A percentile compares a stretch with the other conserved stretches of the same genome.
phyloP scores from a whole-genome alignment of 2,329 filamentous ascomycete species.

The Aspergillus sp. region DNA sequence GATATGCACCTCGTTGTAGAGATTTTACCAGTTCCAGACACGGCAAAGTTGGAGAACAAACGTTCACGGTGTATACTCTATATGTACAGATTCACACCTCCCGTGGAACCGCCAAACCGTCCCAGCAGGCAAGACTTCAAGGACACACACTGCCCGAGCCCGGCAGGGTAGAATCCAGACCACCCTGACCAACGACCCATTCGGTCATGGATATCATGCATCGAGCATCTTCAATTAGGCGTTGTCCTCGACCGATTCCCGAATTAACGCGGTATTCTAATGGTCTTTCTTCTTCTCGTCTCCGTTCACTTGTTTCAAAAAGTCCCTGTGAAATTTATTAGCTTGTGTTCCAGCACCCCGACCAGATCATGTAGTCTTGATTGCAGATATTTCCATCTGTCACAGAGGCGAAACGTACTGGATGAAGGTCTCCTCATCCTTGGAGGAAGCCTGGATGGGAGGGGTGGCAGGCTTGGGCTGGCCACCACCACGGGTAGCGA shows the following conservation, averaged over 20 bases:
- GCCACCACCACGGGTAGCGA: constrained; percentile 48
- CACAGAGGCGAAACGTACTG: constrained; percentile 53
- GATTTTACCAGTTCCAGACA: not conserved
- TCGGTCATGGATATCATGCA: no score
- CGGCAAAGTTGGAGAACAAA: not conserved
- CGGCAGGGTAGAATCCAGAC: not conserved
- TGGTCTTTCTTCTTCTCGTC: constrained; percentile 50
- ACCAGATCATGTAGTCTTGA: not conserved
- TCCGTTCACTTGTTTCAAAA: constrained; percentile 52
- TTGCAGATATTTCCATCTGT: not conserved
- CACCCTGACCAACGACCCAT: not conserved
- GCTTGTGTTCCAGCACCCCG: not conserved
- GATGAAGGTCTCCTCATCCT: constrained; percentile 69
- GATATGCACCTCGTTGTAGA: not conserved
- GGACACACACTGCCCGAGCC: not conserved
- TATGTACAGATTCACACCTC: constrained; percentile 31
- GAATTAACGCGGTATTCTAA: constrained; percentile 23
- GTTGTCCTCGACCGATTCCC: constrained; percentile 15
- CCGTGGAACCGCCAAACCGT: constrained; percentile 2
- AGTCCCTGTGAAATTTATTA: constrained; percentile 43
- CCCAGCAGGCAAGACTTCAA: constrained; percentile 5
- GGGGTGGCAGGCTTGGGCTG: constrained; percentile 52
- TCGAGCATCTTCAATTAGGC: constrained; percentile 4
- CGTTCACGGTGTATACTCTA: constrained; percentile 27
- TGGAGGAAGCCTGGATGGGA: constrained; percentile 65